phyloP scores from a whole-genome alignment of 495 filamentous ascomycete genomes.

The Aspergillus baeticus region DNA sequence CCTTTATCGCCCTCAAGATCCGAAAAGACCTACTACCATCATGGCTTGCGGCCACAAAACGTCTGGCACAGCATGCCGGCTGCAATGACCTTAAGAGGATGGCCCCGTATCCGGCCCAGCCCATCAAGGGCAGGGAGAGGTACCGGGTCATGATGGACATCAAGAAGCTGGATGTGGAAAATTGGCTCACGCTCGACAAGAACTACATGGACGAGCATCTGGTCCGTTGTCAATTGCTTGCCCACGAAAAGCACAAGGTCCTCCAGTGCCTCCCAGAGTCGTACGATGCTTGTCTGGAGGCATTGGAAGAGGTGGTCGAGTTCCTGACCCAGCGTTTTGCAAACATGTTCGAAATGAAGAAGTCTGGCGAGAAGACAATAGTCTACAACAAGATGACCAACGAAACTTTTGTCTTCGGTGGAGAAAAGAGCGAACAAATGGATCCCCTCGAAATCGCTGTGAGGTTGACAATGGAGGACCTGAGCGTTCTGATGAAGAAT shows the following conservation, averaged over 20 bases:
- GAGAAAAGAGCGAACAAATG: slow-evolving; percentile 25
- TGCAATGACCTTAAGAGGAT: slow-evolving; percentile 37
- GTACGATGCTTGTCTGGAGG: slow-evolving; percentile 48
- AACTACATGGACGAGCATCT: slow-evolving; percentile 50
- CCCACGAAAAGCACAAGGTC: slow-evolving; percentile 40
- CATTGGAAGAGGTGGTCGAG: slow-evolving; percentile 47
- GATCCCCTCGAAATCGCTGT: slow-evolving; percentile 58
- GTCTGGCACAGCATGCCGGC: slow-evolving; percentile 3
- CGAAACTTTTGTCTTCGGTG: slow-evolving; percentile 44
- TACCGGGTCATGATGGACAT: slow-evolving; percentile 57
- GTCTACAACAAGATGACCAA: slow-evolving; percentile 50
- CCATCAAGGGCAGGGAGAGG: slow-evolving; percentile 43
- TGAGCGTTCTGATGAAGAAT: slow-evolving; percentile 54
- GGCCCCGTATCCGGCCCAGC: slow-evolving; percentile 43
- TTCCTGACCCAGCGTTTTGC: slow-evolving; percentile 52
- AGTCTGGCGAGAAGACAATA: slow-evolving; percentile 22
- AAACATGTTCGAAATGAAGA: slow-evolving; percentile 41
- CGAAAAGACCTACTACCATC: slow-evolving; percentile 13
- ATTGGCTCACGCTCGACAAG: slow-evolving; percentile 56
- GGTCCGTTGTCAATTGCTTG: slow-evolving; percentile 43
- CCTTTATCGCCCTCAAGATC: slow-evolving; percentile 36
- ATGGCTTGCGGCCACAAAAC: slow-evolving; percentile 3
- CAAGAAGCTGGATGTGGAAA: slow-evolving; percentile 46
- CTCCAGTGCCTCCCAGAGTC: slow-evolving; percentile 51
- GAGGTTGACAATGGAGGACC: slow-evolving; percentile 56